A percentile compares a stretch with the other conserved stretches of the same genome.
phyloP scores from a whole-genome alignment of 192 early-diverging fungal species.

The Chytriomyces sp. region DNA sequence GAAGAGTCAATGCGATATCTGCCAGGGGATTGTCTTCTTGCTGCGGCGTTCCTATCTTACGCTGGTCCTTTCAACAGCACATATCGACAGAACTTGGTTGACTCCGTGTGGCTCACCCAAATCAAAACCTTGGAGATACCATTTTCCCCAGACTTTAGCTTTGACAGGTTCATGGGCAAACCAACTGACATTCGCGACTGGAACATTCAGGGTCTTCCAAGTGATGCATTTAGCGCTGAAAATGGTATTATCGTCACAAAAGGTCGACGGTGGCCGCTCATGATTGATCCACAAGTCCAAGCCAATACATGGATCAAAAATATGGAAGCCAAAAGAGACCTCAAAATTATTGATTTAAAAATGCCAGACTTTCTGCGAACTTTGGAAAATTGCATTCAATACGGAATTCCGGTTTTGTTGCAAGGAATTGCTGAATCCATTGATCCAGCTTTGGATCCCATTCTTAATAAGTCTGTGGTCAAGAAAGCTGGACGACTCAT shows the following conservation, averaged over 20 bases:
- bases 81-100: slow-evolving; percentile 55
- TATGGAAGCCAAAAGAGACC: slow-evolving; percentile 56
- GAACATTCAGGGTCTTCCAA: slow-evolving; percentile 65
- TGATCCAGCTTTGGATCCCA: slow-evolving; percentile 59
- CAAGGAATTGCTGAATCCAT: slow-evolving; percentile 59
- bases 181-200: slow-evolving; percentile 63
- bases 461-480: slow-evolving; percentile 60
- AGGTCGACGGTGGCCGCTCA: slow-evolving; percentile 59
- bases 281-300: slow-evolving; percentile 66
- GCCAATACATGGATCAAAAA: slow-evolving; percentile 69
- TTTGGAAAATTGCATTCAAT: slow-evolving; percentile 61
- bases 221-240: slow-evolving; percentile 61
- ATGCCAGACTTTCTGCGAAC: slow-evolving; percentile 59
- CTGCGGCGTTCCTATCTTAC: slow-evolving; percentile 63
- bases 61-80: slow-evolving; percentile 61
- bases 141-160: slow-evolving; percentile 54
- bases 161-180: slow-evolving; percentile 60
- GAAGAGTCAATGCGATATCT: slow-evolving; percentile 54
- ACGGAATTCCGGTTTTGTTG: slow-evolving; percentile 57
- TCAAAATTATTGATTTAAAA: slow-evolving; percentile 65
- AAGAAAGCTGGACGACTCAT: slow-evolving; percentile 57
- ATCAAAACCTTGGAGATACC: slow-evolving; percentile 62
- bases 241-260: slow-evolving; percentile 66
- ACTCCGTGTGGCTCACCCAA: slow-evolving; percentile 54
- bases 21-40: slow-evolving; percentile 61